A percentile compares a stretch with the other conserved stretches of the same genome.
Evolutionary conservation across 345 rosid species (phyloP).

Genomic region (Eucalyptus leucophloia): DNA sequence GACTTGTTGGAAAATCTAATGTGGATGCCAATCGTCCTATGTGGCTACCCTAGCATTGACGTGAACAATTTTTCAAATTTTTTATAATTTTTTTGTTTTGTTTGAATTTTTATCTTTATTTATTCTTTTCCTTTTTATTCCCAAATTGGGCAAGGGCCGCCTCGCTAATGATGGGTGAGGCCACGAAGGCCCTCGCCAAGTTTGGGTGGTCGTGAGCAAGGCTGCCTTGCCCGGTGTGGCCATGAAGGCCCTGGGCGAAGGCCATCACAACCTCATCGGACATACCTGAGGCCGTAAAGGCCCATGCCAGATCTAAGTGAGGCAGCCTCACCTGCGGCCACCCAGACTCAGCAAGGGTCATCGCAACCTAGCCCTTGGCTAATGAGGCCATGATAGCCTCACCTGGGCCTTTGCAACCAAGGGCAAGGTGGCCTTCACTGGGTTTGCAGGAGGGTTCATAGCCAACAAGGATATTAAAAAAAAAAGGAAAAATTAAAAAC

Average conservation of each 20-base stretch:
- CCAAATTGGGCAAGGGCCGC: too few species aligned
- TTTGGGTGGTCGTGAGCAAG: too few species aligned
- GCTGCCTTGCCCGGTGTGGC: accelerated
- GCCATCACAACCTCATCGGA: too few species aligned
- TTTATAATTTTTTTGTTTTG: too few species aligned
- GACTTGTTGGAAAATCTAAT: accelerated
- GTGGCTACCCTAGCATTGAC: accelerated
- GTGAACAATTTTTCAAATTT: accelerated
- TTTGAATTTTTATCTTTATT: too few species aligned
- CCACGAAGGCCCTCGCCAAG: too few species aligned
- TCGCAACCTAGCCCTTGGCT: accelerated
- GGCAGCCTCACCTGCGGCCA: accelerated
- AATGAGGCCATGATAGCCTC: too few species aligned
- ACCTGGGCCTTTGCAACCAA: too few species aligned
- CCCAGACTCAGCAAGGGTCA: accelerated
- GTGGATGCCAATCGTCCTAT: accelerated
- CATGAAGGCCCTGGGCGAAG: accelerated
- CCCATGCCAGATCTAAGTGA: accelerated
- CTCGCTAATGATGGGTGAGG: too few species aligned
- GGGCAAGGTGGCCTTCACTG: accelerated
- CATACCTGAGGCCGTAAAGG: accelerated
- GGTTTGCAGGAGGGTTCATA: accelerated
- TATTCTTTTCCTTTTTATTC: too few species aligned
- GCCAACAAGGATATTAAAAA: too few species aligned
- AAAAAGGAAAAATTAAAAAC: accelerated